A percentile compares a stretch with the other conserved stretches of the same genome.
Evolutionary conservation across 768 basidiomycete genomes (phyloP).

Genomic region (Gloeopeniophorella convolvens): DNA sequence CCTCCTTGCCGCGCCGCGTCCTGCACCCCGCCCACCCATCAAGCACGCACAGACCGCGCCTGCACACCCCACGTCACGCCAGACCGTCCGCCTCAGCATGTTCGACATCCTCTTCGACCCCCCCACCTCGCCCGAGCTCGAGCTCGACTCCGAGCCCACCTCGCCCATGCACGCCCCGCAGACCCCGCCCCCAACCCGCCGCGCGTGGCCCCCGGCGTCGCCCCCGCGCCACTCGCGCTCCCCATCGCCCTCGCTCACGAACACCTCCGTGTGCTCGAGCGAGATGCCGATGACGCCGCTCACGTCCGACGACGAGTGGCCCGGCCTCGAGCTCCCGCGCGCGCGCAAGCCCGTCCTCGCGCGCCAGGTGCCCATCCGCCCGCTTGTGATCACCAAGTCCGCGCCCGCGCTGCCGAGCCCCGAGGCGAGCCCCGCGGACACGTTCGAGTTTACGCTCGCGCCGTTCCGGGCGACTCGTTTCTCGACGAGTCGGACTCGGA

Average conservation of each 20-base stretch:
- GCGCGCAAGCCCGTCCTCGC: conserved; percentile 25
- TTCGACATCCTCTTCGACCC: conserved; percentile 17
- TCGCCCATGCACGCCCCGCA: too few species aligned
- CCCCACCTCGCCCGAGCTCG: too few species aligned
- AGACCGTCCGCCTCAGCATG: conserved; percentile 3
- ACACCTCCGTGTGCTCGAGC: conserved; percentile 21
- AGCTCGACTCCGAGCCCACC: conserved; percentile 23
- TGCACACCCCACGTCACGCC: not conserved
- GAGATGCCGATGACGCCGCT: conserved; percentile 37
- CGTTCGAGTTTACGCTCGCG: conserved; percentile 17
- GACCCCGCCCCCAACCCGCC: not conserved
- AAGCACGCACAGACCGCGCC: too few species aligned
- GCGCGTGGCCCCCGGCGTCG: not conserved
- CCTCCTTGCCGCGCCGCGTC: not conserved
- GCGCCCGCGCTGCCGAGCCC: conserved; percentile 22
- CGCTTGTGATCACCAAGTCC: conserved; percentile 46
- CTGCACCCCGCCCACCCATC: not conserved
- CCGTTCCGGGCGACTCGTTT: too few species aligned
- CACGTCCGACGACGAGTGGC: conserved; percentile 49
- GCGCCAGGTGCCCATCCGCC: conserved; percentile 41
- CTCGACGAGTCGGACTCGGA: conserved; percentile 14
- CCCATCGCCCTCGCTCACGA: conserved; percentile 28
- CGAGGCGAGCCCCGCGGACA: conserved; percentile 5
- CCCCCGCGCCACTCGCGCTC: conserved; percentile 14
- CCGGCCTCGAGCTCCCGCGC: not conserved